phyloP scores from a whole-genome alignment of 805 yeast species.

The Lipomyces anomalus region DNA sequence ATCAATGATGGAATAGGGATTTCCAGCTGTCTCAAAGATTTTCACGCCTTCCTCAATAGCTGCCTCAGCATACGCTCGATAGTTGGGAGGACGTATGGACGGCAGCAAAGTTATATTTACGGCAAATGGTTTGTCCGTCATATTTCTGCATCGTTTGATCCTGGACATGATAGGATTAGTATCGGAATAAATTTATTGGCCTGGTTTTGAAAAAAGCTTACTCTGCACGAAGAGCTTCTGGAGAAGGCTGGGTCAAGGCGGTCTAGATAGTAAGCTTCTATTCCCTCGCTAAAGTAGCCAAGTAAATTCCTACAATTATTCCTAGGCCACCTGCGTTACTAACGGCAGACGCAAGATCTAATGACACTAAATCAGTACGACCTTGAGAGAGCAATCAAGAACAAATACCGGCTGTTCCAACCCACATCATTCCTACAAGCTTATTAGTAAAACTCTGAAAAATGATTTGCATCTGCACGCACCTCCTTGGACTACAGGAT shows the following conservation, averaged over 20 bases:
- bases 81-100: constrained; percentile 32
- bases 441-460: no score
- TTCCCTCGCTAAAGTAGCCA: neutral
- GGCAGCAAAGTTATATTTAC: constrained; percentile 34
- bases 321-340: constrained; percentile 34
- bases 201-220: neutral
- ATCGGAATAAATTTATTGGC: neutral
- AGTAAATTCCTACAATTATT: constrained; percentile 9
- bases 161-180: constrained; percentile 2
- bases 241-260: constrained; percentile 30
- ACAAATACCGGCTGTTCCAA: constrained; percentile 25
- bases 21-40: constrained; percentile 34
- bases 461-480: neutral
- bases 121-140: constrained; percentile 31
- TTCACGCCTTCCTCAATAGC: constrained; percentile 33
- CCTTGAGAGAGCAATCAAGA: neutral
- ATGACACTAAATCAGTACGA: neutral
- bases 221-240: constrained; percentile 32
- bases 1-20: constrained; percentile 30
- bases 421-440: constrained; percentile 27
- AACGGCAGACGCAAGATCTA: constrained; percentile 32
- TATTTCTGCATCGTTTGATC: constrained; percentile 22
- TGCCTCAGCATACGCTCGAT: constrained; percentile 29
- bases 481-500: constrained; percentile 33
- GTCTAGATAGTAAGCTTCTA: constrained; percentile 17